These are phyloP conservation scores for Neurospora sp. DNA, from an alignment of 495 filamentous ascomycete species.

Conservation along the genomic window DNA sequence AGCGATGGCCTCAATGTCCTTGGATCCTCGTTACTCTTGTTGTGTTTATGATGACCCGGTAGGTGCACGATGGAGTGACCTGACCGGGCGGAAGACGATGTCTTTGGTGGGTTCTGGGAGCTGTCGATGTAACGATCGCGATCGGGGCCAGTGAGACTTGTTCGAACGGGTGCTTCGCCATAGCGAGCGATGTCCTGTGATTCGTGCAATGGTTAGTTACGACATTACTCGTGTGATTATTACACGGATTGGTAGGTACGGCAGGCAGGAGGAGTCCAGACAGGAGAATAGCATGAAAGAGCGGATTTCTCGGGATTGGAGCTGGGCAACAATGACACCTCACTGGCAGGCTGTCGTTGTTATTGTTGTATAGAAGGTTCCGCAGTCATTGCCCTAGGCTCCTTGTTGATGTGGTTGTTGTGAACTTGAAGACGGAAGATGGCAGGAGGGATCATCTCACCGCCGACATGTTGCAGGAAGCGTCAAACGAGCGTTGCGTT, in stretches of 20 bases:
- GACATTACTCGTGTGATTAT: not conserved
- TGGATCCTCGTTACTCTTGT: conserved; percentile 64
- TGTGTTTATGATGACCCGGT: conserved; percentile 61
- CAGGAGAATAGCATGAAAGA: not conserved
- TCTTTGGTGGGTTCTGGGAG: conserved; percentile 34
- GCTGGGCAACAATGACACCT: not conserved
- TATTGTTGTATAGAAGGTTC: not conserved
- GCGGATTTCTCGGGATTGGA: not conserved
- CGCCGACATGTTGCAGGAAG: not conserved
- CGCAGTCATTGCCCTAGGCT: not conserved
- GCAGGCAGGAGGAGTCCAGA: not conserved
- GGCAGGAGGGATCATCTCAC: not conserved
- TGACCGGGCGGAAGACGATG: conserved; percentile 42
- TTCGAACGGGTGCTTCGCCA: conserved; percentile 72
- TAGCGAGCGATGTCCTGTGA: conserved; percentile 65
- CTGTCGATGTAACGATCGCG: conserved; percentile 48
- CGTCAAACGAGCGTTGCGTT: not conserved
- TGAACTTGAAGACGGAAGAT: not conserved
- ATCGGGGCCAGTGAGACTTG: conserved; percentile 60
- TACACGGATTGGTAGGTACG: not conserved
- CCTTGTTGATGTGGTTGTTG: not conserved
- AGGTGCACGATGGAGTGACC: conserved; percentile 45
- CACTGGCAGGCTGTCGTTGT: not conserved
- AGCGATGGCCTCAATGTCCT: conserved; percentile 50
- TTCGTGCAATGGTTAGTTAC: conserved; percentile 5